A percentile compares a stretch with the other conserved stretches of the same genome.
phyloP scores from a whole-genome alignment of 371 early-diverging fungal species.

The Apophysomyces ossiformis region DNA sequence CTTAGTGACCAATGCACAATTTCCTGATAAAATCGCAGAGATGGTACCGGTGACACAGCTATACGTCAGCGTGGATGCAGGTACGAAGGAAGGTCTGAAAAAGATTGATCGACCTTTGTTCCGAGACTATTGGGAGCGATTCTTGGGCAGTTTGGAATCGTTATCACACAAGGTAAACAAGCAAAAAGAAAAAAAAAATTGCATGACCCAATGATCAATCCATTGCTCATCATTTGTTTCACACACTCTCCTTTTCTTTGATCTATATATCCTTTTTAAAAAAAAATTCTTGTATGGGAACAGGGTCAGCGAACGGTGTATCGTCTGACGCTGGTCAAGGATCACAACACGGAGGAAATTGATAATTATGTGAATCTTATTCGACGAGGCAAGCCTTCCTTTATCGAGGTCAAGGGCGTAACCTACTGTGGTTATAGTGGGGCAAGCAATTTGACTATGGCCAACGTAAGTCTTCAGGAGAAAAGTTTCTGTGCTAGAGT shows the following conservation, averaged over 20 bases:
- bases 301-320: slow-evolving; percentile 81
- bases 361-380: slow-evolving; percentile 76
- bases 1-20: slow-evolving; percentile 85
- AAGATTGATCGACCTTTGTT: slow-evolving; percentile 83
- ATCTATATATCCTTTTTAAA: neutral
- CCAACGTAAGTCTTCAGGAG: slow-evolving; percentile 45
- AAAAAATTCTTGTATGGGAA: neutral
- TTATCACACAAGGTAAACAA: slow-evolving; percentile 43
- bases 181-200: no score
- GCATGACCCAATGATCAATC: neutral
- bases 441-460: slow-evolving; percentile 74
- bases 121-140: slow-evolving; percentile 86
- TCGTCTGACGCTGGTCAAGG: slow-evolving; percentile 82
- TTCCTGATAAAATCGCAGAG: slow-evolving; percentile 71
- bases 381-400: slow-evolving; percentile 74
- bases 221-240: no score
- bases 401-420: slow-evolving; percentile 81
- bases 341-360: slow-evolving; percentile 75
- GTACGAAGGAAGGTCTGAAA: slow-evolving; percentile 78
- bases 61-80: slow-evolving; percentile 82
- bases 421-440: slow-evolving; percentile 76
- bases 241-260: no score
- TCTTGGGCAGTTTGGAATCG: slow-evolving; percentile 69
- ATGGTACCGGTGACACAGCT: slow-evolving; percentile 81
- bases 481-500: slow-evolving; percentile 15